Evolutionary conservation across 2,329 filamentous ascomycete species (phyloP), one percentile per base, ranked within the genome.

Genomic region (Ophiobolus disseminans): DNA sequence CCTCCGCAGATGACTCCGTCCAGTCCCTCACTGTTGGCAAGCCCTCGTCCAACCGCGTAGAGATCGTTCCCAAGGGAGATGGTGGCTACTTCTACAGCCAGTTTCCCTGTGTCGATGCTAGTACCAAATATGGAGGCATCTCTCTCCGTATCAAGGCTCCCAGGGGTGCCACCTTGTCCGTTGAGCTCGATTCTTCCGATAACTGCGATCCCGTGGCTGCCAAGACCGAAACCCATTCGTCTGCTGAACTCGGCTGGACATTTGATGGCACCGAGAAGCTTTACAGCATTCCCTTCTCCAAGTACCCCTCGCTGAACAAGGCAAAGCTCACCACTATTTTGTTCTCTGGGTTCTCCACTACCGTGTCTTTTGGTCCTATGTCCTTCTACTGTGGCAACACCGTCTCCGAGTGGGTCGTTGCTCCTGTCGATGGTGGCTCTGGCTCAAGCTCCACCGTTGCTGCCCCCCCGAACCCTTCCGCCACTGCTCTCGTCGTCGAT

Each of bases 181-280:
- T 85, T 25, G 77, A 84, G 61, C 61, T 86, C 21, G 73, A 77
- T 46, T 80, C 79, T 17, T 77, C 75, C 19, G 66, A 72, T 17
- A 67, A 56, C 19, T 84, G 82, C 65, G 76, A 77, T 44, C 69
- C 73, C 14, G 34, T 72, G 69, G 48, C 45, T 14, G 57, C 76
- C 61, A 41, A 69, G 63, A 48, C 58, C n/a, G 58, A 57, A 2
- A 71, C 72, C 1, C 67, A 76, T 52, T 77, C 79, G 0, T 75
- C 78, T 2, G 55, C 70, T 1, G 73, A 83, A 43, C 77, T 86
- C 14, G 80, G 81, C 39, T 86, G 83, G 83, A 78, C 74, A 1
- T 86, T 86, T 55, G 80, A 85, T 65, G 82, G 82, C 34, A 80
- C 78, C 9, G 81, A 85, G 73, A 78, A 80, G 61, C 75, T 83